Base-by-base conservation (phyloP, 495 filamentous ascomycete genomes). In the Tuber umbilicatum region DNA sequence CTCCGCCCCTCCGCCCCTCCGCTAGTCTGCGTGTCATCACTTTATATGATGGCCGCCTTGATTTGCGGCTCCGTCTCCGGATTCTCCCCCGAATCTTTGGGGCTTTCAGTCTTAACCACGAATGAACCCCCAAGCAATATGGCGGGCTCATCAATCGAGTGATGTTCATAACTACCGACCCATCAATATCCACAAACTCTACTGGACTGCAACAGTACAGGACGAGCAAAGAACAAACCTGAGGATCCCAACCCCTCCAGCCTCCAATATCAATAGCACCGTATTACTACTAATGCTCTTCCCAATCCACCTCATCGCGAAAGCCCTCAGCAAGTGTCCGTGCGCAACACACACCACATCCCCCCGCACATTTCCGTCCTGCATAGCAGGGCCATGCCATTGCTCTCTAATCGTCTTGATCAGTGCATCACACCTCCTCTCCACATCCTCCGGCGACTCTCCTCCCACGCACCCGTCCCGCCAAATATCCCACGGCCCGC, bases 311-410 rank as follows among this genome's bases (percentile, higher is more conserved):
- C 94, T 87, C 89, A 95, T 94, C 10, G 93, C 92, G 84, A 97
- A 97, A 0, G 93, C 93, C 45, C 94, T 87, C 47, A 97, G 86
- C 43, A 97, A 94, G 83, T 97, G 94, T 0, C 94, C 94, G 80
- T 97, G 94, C 7, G 67, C 90, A 69, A 93, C 90, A n/a, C 92
- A 74, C 0, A 93, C 84, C 5, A 92, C 87, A 82, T 93, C 91
- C 0, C 86, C 82, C 37, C 55, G 40, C 38, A 5, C 31, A 12
- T 45, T 76, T 69, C 21, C 69, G 21, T 71, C 73, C 14, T 42
- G 40, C 60, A 76, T 72, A 23, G 86, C 86, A 55, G 85, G 83
- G 19, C 83, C 79, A 77, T 76, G 74, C 75, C 74, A 76, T 55
- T 86, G 87, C 40, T 84, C 84, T 75, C 88, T 85, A 74, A 97